Percentiles rank a stretch among this genome's conserved stretches.
Evolutionary conservation across 2,329 filamentous ascomycete genomes (phyloP).

Genomic region (Scopulariopsis brevicaulis): DNA sequence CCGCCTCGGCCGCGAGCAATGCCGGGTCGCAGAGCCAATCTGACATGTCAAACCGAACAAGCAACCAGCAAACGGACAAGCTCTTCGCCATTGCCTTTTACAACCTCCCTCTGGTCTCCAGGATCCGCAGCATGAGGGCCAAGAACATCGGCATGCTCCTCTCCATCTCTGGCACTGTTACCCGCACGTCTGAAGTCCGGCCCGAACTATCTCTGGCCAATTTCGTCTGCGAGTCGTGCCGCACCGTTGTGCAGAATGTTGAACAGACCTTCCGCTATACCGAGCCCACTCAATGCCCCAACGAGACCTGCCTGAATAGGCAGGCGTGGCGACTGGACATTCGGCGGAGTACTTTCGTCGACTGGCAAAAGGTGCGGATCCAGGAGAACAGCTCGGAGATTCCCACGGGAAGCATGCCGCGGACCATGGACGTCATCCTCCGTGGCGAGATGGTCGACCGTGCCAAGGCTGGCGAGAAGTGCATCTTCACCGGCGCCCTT

Average conservation of each 20-base stretch:
- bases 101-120: slow-evolving; percentile 78
- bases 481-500: slow-evolving; percentile 90
- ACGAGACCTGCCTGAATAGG: slow-evolving; percentile 75
- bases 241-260: slow-evolving; percentile 74
- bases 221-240: slow-evolving; percentile 83
- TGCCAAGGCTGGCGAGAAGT: slow-evolving; percentile 95
- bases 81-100: slow-evolving; percentile 90
- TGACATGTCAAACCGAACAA: slow-evolving; percentile 62
- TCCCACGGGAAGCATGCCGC: slow-evolving; percentile 94
- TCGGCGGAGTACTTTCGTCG: slow-evolving; percentile 90
- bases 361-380: slow-evolving; percentile 98
- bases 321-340: slow-evolving; percentile 96
- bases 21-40: slow-evolving; percentile 50
- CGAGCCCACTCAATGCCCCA: slow-evolving; percentile 92
- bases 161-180: slow-evolving; percentile 94
- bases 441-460: slow-evolving; percentile 96
- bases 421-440: slow-evolving; percentile 94
- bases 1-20: slow-evolving; percentile 55
- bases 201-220: slow-evolving; percentile 88
- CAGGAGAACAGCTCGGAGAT: slow-evolving; percentile 99
- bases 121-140: slow-evolving; percentile 77
- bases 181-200: slow-evolving; percentile 90
- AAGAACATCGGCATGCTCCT: slow-evolving; percentile 85
- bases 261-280: slow-evolving; percentile 98
- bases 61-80: slow-evolving; percentile 94